phyloP scores from a whole-genome alignment of 1,284 basidiomycete species.

The Chalciporus sp. region DNA sequence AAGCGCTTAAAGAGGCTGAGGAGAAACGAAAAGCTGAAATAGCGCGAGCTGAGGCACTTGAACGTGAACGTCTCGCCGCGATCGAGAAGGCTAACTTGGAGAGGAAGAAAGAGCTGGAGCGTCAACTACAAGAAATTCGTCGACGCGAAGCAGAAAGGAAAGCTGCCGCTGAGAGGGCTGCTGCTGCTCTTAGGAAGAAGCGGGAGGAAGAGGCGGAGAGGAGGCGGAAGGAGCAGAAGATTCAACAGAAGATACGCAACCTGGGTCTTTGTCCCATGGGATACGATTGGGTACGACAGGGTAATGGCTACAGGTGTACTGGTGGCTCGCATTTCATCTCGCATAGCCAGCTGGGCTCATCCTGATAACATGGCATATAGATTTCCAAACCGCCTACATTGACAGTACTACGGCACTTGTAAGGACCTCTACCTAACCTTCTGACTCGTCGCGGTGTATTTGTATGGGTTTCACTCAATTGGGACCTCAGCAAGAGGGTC shows the following conservation, averaged over 20 bases:
- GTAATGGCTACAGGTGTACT: conserved; percentile 53
- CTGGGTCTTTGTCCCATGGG: conserved; percentile 59
- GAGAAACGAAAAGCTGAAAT: conserved; percentile 10
- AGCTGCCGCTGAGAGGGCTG: conserved; percentile 35
- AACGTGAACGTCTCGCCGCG: conserved; percentile 21
- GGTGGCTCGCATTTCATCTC: conserved; percentile 55
- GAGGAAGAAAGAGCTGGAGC: conserved; percentile 20
- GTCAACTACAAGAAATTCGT: conserved; percentile 22
- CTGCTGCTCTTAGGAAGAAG: conserved; percentile 38
- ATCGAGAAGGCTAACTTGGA: conserved; percentile 20
- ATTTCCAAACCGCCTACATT: too few relatives aligned
- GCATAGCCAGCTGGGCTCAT: conserved; percentile 28
- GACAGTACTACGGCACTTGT: too few relatives aligned
- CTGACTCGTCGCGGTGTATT: too few relatives aligned
- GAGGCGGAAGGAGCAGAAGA: conserved; percentile 38
- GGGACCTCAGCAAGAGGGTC: too few relatives aligned
- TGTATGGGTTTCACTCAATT: too few relatives aligned
- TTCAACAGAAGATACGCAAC: conserved; percentile 45
- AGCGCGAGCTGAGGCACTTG: conserved; percentile 12
- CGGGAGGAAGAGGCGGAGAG: conserved; percentile 40
- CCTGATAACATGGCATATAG: too few relatives aligned
- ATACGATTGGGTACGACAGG: conserved; percentile 52
- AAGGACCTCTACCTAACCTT: too few relatives aligned
- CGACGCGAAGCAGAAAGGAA: conserved; percentile 30
- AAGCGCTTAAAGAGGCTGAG: conserved; percentile 6